Base-by-base conservation (phyloP, 106 monocot species). In the Chionographis japonica region DNA sequence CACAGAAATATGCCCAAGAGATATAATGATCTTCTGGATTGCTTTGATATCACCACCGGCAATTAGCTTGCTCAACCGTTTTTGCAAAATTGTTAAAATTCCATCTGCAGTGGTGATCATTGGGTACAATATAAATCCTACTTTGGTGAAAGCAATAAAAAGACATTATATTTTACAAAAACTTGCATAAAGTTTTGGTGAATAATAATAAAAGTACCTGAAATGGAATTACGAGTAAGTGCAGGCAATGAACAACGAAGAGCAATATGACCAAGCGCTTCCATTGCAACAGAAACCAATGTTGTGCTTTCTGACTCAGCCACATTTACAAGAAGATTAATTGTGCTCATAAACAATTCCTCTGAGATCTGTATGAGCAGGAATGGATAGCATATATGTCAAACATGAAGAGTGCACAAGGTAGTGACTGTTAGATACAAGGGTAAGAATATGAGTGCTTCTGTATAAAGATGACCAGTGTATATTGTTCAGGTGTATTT, bases 211-310 rank as follows among this genome's bases (percentile, higher is more conserved):
- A 60, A 3, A 46, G 5, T 59, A 98, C 98, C 92, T 77, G 86
- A 58, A 56, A 65, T 3, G 10, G 85, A 82, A 83, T 82, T 56
- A 37, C 52, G 81, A 62, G 39, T 42, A 71, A 90, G 58, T 56
- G 39, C 54, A 77, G 98, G 90, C 68, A 98, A 77, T 55, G 67
- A 12, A 74, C 60, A 60, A 64, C 90, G 80, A 37, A 93, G 72
- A 52, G 92, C 92, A 83, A 98, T 88, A 77, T 92, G 93, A 55
- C 90, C 98, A 72, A 98, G 87, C 64, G 98, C 87, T 81, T 92
- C 87, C 93, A 93, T 90, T 52, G 80, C 86, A 70, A 72, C 68
- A 54, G 93, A 87, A 37, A 85, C 84, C 66, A 98, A 79, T 71
- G 72, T 17, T 12, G 68, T 8, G 62, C 80, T 81, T 77, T 98